Conservation (phyloP, 352 stramenopile genomes). For the Peronosclerospora sorghi region DNA sequence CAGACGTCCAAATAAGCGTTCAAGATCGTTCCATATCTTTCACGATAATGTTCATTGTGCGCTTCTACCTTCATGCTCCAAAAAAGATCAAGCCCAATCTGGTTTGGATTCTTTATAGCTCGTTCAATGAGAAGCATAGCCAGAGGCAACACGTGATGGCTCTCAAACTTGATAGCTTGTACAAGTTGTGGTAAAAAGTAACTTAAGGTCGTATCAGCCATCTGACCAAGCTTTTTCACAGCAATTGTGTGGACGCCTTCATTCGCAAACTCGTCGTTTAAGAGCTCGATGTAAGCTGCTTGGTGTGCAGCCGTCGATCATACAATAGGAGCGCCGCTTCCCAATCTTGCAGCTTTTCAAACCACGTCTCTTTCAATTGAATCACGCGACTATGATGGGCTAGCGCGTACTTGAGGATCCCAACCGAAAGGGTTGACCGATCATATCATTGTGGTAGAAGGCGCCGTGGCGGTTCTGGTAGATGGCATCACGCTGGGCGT, state of each 20-base stretch:
- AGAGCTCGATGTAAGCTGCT: constrained; percentile 72
- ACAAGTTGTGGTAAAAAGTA: constrained; percentile 85
- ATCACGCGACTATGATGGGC: constrained; percentile 76
- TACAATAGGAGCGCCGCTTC: constrained; percentile 91
- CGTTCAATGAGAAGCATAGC: constrained; percentile 74
- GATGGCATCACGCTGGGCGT: too few species aligned
- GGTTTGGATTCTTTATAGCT: constrained; percentile 81
- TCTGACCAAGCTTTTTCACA: constrained; percentile 60
- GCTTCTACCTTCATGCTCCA: constrained; percentile 86
- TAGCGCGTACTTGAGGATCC: constrained; percentile 92
- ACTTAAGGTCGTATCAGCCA: constrained; percentile 82
- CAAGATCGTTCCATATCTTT: constrained; percentile 71
- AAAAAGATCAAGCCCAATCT: constrained; percentile 85
- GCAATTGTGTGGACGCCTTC: constrained; percentile 64
- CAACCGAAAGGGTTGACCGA: too few species aligned
- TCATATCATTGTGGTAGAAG: too few species aligned
- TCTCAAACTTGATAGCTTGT: constrained; percentile 85
- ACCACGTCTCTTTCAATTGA: constrained; percentile 91
- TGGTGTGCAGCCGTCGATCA: constrained; percentile 64
- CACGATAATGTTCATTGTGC: constrained; percentile 66
- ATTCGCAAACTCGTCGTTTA: constrained; percentile 74
- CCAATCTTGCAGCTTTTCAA: constrained; percentile 97
- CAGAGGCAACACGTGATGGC: constrained; percentile 68
- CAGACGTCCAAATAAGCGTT: constrained; percentile 79
- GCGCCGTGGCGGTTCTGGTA: too few species aligned